A percentile compares a stretch with the other conserved stretches of the same genome.
Conservation (phyloP, 768 basidiomycete species). For the Daedaleopsis nitida region DNA sequence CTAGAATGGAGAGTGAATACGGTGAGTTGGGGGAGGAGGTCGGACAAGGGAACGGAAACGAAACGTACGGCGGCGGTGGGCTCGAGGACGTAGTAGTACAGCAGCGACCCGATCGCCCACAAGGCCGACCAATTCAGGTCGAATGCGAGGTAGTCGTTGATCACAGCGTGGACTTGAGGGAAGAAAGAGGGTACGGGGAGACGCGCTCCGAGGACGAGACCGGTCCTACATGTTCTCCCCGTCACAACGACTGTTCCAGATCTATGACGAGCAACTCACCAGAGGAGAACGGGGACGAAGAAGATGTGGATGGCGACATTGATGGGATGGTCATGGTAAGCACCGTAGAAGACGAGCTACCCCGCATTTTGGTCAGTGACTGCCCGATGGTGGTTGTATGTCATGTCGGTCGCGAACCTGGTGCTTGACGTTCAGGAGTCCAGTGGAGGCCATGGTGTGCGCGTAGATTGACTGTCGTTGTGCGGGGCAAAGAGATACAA, state of each 20-base stretch:
- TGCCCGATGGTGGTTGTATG: background rate
- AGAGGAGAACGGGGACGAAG: constrained; percentile 82
- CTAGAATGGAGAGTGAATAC: constrained; percentile 40
- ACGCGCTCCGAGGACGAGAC: constrained; percentile 49
- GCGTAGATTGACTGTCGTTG: background rate
- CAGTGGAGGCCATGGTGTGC: constrained; percentile 34
- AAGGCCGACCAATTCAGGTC: constrained; percentile 71
- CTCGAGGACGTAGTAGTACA: constrained; percentile 83
- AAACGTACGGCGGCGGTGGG: constrained; percentile 79
- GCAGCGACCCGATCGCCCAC: constrained; percentile 56
- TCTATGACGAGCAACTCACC: constrained; percentile 59
- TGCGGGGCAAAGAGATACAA: background rate
- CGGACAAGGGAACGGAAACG: background rate
- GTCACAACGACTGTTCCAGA: too few relatives aligned
- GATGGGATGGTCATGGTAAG: constrained; percentile 82
- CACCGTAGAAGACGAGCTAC: constrained; percentile 90
- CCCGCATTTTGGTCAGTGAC: constrained; percentile 5
- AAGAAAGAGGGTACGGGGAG: constrained; percentile 56
- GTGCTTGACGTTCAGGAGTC: constrained; percentile 65
- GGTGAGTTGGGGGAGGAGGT: background rate
- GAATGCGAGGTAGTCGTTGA: constrained; percentile 68
- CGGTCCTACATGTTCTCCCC: constrained; percentile 50
- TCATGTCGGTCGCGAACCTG: constrained; percentile 48
- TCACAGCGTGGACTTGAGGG: constrained; percentile 49
- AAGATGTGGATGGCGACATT: constrained; percentile 87